These are phyloP conservation scores for Fusarium abutilonis DNA, from an alignment of 2,329 filamentous ascomycete genomes.

Conservation along the genomic window DNA sequence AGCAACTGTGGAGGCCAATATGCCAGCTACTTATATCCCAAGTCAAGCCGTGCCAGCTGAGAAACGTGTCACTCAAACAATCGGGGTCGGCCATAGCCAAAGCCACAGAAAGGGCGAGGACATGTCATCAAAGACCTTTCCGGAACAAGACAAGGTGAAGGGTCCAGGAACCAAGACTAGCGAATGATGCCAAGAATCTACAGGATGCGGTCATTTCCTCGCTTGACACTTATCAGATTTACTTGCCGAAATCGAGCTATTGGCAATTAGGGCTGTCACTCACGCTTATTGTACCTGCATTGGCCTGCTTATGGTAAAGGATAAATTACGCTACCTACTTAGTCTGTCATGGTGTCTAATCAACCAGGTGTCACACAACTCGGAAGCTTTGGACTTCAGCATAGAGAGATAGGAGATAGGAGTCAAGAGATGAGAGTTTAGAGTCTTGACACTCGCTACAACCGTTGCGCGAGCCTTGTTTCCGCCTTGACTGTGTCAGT, in stretches of 20 bases:
- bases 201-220: constrained; percentile 29
- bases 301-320: constrained; percentile 23
- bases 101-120: not conserved
- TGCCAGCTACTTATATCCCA: constrained; percentile 55
- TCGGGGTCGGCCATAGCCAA: not conserved
- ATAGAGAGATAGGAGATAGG: constrained; percentile 13
- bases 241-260: constrained; percentile 27
- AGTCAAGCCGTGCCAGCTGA: constrained; percentile 27
- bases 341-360: constrained; percentile 11
- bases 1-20: constrained; percentile 58
- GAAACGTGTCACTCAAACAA: constrained; percentile 12
- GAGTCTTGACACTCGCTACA: constrained; percentile 13
- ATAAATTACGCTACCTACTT: constrained; percentile 25
- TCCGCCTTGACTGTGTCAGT: not conserved
- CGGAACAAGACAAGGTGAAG: constrained; percentile 15
- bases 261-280: constrained; percentile 17
- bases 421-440: constrained; percentile 23
- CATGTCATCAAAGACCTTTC: constrained; percentile 1
- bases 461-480: constrained; percentile 7
- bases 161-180: constrained; percentile 18
- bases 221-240: constrained; percentile 27
- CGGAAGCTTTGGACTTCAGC: not conserved
- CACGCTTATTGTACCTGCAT: constrained; percentile 28
- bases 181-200: constrained; percentile 16
- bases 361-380: not conserved